Evolutionary conservation across 306 rosid species (phyloP).

Genomic region (Vigna nakashimae): DNA sequence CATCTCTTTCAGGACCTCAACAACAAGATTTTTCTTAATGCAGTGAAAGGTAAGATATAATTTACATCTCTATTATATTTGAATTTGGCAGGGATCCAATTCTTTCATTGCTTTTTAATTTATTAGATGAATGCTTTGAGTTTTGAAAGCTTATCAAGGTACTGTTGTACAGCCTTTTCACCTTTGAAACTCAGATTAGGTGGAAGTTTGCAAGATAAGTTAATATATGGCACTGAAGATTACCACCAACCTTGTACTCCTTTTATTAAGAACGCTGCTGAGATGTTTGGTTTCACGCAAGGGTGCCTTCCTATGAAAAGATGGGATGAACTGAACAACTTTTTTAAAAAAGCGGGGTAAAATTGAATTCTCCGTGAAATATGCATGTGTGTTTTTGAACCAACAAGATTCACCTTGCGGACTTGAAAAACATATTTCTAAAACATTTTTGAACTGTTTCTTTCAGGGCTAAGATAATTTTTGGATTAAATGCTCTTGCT

Average conservation of each 20-base stretch:
- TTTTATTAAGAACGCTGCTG: constrained; percentile 55
- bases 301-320: constrained; percentile 85
- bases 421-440: constrained; percentile 7
- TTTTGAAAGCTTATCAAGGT: constrained; percentile 37
- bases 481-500: constrained; percentile 85
- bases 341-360: constrained; percentile 84
- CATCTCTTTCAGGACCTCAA: constrained; percentile 71
- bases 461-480: constrained; percentile 82
- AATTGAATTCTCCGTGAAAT: background rate
- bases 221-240: constrained; percentile 75
- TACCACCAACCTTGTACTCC: constrained; percentile 61
- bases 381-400: background rate
- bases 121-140: background rate
- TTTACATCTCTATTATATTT: constrained; percentile 1
- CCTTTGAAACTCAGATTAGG: constrained; percentile 94
- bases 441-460: constrained; percentile 22
- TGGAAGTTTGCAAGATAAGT: constrained; percentile 86
- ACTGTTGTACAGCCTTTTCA: constrained; percentile 71
- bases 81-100: constrained; percentile 16
- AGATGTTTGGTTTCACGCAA: constrained; percentile 76
- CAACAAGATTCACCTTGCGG: background rate
- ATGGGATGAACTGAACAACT: constrained; percentile 88
- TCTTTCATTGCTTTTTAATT: background rate
- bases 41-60: constrained; percentile 72
- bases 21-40: constrained; percentile 71